Evolutionary conservation across 108 stramenopile genomes (phyloP), one percentile per base, ranked within the genome.

Genomic region (Cyclotella sp.): DNA sequence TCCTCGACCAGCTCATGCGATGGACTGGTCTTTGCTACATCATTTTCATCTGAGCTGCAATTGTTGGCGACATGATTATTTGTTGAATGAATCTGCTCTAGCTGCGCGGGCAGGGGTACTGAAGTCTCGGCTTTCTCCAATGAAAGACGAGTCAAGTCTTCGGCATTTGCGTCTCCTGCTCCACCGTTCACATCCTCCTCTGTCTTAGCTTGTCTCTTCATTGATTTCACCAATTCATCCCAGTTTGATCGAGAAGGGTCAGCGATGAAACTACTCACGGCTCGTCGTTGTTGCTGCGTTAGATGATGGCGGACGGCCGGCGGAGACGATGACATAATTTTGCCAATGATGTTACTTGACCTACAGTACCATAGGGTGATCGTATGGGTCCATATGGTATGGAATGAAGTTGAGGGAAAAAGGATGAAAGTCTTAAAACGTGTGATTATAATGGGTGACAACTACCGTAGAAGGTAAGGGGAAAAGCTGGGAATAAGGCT

Each of bases 1-100:
- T 89, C 87, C 18, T 67, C 67, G 7, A 80, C 54, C 41, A 57
- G 28, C 15, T 0, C 24, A 61, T 77, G 76, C 6, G 63, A 40
- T 10, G 75, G 22, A 44, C 29, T 41, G 64, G 63, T 59, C 0
- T 62, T 39, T 40, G 29, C 2, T 16, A 18, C 15, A 6, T 9
- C 12, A 42, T 24, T 55, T 34, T 34, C 34, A 34, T 34, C 34
- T 34, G 34, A 5, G 21, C 24, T 55, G 55, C 3, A 5, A 55
- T 4, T 55, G 3, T 55, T 49, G n/a, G 9, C n/a, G 15, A 14
- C 57, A 58, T 27, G 19, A 18, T 62, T 30, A 12, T 55, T 55
- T 22, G 3, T 21, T 8, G 55, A 55, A 24, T 24, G 55, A 26
- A 24, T 24, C 24, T 55, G 55, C 19, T 21, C 55, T 26, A 22